Base-by-base conservation (phyloP, 2,329 filamentous ascomycete species). In the Colletotrichum spaethianum region DNA sequence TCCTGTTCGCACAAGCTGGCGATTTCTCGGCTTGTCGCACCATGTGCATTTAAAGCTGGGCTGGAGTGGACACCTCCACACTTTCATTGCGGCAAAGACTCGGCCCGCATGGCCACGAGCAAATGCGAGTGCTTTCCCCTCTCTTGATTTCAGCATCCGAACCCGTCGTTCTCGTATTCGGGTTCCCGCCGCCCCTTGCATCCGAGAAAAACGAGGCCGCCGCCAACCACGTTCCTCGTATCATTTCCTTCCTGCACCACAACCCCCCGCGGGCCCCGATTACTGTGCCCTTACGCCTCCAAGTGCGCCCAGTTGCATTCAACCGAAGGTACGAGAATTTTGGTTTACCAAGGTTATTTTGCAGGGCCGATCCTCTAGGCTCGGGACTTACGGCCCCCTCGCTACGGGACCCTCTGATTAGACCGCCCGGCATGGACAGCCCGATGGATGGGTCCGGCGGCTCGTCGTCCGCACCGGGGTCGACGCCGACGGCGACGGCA, bases 151-250 rank as follows among this genome's bases (percentile, higher is more conserved):
- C 46, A 52, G 48, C 44, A 67, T 48, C 63, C 65, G 61, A 63
- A 55, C 42, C 59, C 65, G 38, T 52, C 4, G 14, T 44, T 26
- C 53, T 72, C 70, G 70, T 72, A 72, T 72, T 72, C 70, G 70
- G 42, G 59, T 64, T 23, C 4, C 59, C 18, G 55, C 33, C 36
- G 36, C 28, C 42, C 26, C 28, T 40, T 69, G 65, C 60, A 70
- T 72, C 70, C 70, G 65, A 72, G 59, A 64, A 70, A 69, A 72
- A 70, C 70, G 70, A 72, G 70, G 36, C 16, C 36, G 59, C 70
- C 59, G 70, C 60, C 70, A 72, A 72, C 70, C 65, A 69, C 65
- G 38, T 55, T 33, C 53, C 59, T 23, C 38, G 65, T 55, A 36
- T 59, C 46, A 59, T 64, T 61, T 72, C 63, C 57, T 71, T 57